Percentiles rank a stretch among this genome's conserved stretches.
Evolutionary conservation across 805 yeast species (phyloP).

Genomic region (Wickerhamomyces bisporus): DNA sequence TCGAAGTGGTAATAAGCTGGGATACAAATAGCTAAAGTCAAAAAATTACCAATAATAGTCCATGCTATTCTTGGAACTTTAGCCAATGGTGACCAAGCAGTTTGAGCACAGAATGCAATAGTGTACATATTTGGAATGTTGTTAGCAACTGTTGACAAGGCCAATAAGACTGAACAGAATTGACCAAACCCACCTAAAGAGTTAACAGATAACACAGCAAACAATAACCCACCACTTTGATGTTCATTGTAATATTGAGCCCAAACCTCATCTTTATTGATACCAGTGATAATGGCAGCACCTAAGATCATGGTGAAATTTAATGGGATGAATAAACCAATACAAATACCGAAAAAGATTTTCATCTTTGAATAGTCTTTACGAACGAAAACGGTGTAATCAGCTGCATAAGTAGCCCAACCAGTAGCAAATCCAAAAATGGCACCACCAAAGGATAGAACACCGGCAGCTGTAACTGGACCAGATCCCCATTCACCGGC

Average conservation of each 20-base stretch:
- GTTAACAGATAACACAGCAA: conserved; percentile 69
- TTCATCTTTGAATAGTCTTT: conserved; percentile 50
- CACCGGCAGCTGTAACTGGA: conserved; percentile 63
- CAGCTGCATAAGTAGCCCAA: conserved; percentile 91
- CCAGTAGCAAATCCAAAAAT: conserved; percentile 88
- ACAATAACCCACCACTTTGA: conserved; percentile 79
- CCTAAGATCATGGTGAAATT: conserved; percentile 74
- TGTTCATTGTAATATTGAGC: conserved; percentile 43
- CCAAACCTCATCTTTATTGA: conserved; percentile 41
- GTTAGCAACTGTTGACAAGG: conserved; percentile 84
- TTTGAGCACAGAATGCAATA: conserved; percentile 80
- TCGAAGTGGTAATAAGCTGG: conserved; percentile 79
- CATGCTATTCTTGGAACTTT: conserved; percentile 78
- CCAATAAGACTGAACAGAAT: conserved; percentile 79
- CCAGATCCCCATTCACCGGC: conserved; percentile 52
- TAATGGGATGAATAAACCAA: conserved; percentile 65
- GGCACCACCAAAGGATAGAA: conserved; percentile 77
- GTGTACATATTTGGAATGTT: conserved; percentile 95
- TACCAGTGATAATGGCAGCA: conserved; percentile 79
- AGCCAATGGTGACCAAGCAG: conserved; percentile 70
- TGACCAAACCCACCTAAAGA: conserved; percentile 87
- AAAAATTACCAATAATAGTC: conserved; percentile 72
- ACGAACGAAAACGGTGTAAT: conserved; percentile 86
- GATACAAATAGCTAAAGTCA: conserved; percentile 79
- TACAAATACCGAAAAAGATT: conserved; percentile 58